phyloP scores from a whole-genome alignment of 148 eudicot species.

The Nepenthes gracilis region DNA sequence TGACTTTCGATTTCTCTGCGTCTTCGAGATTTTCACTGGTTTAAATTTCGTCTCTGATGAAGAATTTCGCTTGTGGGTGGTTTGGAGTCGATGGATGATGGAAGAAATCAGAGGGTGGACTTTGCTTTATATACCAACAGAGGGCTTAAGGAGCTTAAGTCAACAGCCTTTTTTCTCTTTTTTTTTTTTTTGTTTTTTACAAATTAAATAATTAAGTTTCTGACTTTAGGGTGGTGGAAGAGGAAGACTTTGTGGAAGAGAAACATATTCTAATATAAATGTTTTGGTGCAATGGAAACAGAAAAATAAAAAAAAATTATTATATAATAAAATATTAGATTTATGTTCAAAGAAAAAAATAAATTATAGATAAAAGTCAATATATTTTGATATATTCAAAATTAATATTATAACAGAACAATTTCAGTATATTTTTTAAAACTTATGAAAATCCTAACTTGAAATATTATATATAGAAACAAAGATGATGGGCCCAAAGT shows the following conservation, averaged over 20 bases:
- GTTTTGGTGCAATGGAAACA: no score
- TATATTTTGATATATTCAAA: no score
- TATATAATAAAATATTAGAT: no score
- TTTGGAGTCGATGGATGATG: not conserved
- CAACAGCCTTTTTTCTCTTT: not conserved
- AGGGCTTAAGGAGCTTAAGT: not conserved
- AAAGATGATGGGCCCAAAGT: no score
- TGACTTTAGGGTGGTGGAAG: slow-evolving; percentile 3
- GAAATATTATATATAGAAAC: no score
- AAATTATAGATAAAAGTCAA: no score
- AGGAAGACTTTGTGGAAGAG: not conserved
- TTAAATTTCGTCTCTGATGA: not conserved
- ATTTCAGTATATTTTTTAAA: no score
- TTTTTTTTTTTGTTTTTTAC: not conserved
- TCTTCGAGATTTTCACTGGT: not conserved
- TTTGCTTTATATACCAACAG: not conserved
- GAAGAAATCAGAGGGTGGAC: not conserved
- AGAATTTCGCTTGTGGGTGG: not conserved
- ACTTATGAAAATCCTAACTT: no score
- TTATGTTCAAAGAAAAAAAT: no score
- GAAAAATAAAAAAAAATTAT: no score
- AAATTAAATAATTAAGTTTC: not conserved
- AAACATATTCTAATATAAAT: no score
- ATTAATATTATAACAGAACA: no score
- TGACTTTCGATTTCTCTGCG: slow-evolving; percentile 2